A percentile compares a stretch with the other conserved stretches of the same genome.
These are phyloP conservation scores for Verticillium zaregamsianum DNA, from an alignment of 2,329 filamentous ascomycete genomes.

Conservation along the genomic window DNA sequence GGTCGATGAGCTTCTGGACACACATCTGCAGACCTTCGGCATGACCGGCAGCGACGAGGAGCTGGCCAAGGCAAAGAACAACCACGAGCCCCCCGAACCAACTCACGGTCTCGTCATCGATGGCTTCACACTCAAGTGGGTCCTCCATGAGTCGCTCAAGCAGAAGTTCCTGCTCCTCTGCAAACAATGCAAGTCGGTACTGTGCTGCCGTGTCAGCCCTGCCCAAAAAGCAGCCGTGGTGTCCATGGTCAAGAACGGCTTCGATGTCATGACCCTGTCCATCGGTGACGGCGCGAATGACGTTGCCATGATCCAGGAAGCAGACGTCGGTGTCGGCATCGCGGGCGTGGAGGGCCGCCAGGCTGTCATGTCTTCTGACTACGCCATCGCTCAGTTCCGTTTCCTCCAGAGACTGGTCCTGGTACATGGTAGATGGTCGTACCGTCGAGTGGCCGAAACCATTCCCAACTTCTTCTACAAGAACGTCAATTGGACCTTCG, in stretches of 20 bases:
- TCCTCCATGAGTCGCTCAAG: slow-evolving; percentile 75
- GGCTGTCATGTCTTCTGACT: slow-evolving; percentile 94
- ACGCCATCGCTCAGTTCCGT: slow-evolving; percentile 90
- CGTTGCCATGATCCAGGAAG: slow-evolving; percentile 96
- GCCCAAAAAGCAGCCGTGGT: slow-evolving; percentile 98
- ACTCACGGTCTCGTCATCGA: slow-evolving; percentile 95
- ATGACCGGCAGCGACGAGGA: slow-evolving; percentile 85
- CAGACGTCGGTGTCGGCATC: slow-evolving; percentile 94
- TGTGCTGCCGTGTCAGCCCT: slow-evolving; percentile 96
- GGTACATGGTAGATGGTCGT: slow-evolving; percentile 95
- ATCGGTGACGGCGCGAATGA: slow-evolving; percentile 95
- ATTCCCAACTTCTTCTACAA: slow-evolving; percentile 99
- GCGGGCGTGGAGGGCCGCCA: slow-evolving; percentile 89
- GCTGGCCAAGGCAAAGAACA: slow-evolving; percentile 70
- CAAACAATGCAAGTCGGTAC: slow-evolving; percentile 93
- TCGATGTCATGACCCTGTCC: slow-evolving; percentile 94
- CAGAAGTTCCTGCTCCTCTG: slow-evolving; percentile 93
- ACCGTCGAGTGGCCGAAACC: slow-evolving; percentile 84
- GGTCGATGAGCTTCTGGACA: slow-evolving; percentile 69
- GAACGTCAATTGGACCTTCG: slow-evolving; percentile 97
- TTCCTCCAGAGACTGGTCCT: slow-evolving; percentile 81
- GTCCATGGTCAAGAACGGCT: slow-evolving; percentile 86
- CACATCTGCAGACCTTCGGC: slow-evolving; percentile 66
- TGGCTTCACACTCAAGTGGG: slow-evolving; percentile 86
- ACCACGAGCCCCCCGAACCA: slow-evolving; percentile 79